A percentile compares a stretch with the other conserved stretches of the same genome.
phyloP scores from a whole-genome alignment of 495 filamentous ascomycete species.

The Podospora comata region DNA sequence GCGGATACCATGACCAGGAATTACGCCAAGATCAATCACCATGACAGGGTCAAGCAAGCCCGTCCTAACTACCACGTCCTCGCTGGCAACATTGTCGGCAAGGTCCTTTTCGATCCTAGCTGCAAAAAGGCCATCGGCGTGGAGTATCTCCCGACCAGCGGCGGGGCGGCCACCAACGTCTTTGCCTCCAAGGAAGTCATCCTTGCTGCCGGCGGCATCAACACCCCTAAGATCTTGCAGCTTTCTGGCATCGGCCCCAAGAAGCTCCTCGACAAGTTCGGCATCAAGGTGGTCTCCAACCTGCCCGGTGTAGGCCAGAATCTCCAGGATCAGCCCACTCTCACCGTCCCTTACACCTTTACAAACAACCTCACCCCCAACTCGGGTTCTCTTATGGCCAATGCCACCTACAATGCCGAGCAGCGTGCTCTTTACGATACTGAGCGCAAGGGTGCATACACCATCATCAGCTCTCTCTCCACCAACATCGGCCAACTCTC shows the following conservation, averaged over 20 bases:
- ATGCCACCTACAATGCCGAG: constrained; percentile 44
- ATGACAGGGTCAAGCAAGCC: constrained; percentile 31
- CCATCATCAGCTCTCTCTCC: constrained; percentile 32
- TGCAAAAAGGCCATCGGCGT: constrained; percentile 34
- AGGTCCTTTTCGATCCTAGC: constrained; percentile 39
- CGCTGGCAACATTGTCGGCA: constrained; percentile 44
- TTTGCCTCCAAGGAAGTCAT: constrained; percentile 53
- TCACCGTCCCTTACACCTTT: constrained; percentile 29
- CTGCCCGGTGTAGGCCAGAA: constrained; percentile 76
- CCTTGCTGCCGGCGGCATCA: constrained; percentile 54
- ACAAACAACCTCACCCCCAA: constrained; percentile 31
- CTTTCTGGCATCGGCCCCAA: constrained; percentile 72
- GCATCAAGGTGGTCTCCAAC: constrained; percentile 66
- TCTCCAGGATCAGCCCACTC: constrained; percentile 47
- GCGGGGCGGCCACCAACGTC: constrained; percentile 21
- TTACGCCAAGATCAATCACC: constrained; percentile 41
- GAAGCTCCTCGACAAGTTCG: constrained; percentile 59
- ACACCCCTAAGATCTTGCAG: constrained; percentile 59
- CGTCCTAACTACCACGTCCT: constrained; percentile 47
- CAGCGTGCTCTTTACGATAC: constrained; percentile 43
- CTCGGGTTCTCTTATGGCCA: constrained; percentile 32
- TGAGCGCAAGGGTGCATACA: constrained; percentile 31
- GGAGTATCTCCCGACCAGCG: constrained; percentile 26
- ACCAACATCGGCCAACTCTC: constrained; percentile 39
- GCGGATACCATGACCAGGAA: constrained; percentile 38